Base-by-base conservation (phyloP, 1,139 yeast species). In the Wickerhamomyces sp. region DNA sequence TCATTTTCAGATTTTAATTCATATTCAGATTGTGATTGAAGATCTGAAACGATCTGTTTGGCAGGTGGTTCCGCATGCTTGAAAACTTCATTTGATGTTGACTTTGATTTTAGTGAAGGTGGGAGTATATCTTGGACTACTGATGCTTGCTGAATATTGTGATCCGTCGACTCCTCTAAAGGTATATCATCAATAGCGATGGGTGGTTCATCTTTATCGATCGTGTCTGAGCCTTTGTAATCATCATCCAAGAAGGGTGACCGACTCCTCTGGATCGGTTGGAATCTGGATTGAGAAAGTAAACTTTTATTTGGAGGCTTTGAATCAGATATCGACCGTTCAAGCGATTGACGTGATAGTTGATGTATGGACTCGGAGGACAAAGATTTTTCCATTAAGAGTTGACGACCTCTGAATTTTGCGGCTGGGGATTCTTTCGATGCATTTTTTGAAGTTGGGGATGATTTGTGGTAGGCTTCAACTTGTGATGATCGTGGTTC, bases 141-240 rank as follows among this genome's bases (percentile, higher is more conserved):
- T n/a, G n/a, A n/a, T 19, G 16, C 31, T 9, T 36, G 2, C 12
- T 34, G 28, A 18, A 50, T 47, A 28, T 46, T 47, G 30, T 51
- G 52, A 31, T 47, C 53, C 2, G 55, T 49, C 10, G 54, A 49
- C 22, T 51, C 55, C 33, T 46, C 55, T 13, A 51, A 39, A 12
- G 55, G 55, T 10, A 23, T 40, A 26, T 51, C 55, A 32, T 47
- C 41, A 4, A 43, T 31, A 0, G 36, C 45, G 17, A 44, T 32
- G 2, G 42, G 13, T 10, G 29, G 16, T 7, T 34, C 40, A n/a
- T n/a, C n/a, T 5, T 14, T 25, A 5, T 25, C 34, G 11, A 47
- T 38, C 13, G 35, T 33, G 23, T 47, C 52, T 5, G 35, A 18
- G 2, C 50, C 52, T 23, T 36, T 33, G 22, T 44, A 44, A 5